Evolutionary conservation across 148 eudicot genomes (phyloP), one percentile per base, ranked within the genome.

Genomic region (Persicaria tinctoria): DNA sequence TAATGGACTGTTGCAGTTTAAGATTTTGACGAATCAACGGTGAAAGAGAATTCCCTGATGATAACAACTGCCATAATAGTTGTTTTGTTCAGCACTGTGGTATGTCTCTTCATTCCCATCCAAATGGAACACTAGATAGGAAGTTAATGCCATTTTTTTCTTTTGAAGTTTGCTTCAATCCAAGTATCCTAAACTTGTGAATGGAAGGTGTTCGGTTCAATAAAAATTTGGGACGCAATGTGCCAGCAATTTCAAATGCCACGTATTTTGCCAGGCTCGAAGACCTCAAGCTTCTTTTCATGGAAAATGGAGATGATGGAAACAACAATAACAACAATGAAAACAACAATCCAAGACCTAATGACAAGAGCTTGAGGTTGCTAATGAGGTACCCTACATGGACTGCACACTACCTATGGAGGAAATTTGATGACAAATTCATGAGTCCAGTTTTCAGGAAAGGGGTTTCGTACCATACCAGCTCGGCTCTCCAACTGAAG

Each of bases 381-480:
- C 81, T 94, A 18, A 84, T 91, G 73, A 80, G 78, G 72, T 46
- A 85, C 23, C 93, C 97, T 0, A 81, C 89, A 54, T 79, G 83
- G 74, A 87, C 89, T 46, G 90, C 82, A 48, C 98, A 95, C 74
- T 81, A 86, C 70, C 80, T 87, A 51, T 95, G 97, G 99, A 90
- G 99, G 64, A 92, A 89, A 83, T 92, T 95, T 73, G 99, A 95
- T 79, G 88, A 95, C 76, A 81, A 76, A 27, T 92, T 95, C 76
- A 92, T 95, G 97, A 89, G 97, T 53, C 99, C 99, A 3, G 91
- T 95, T 75, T 95, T 95, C 72, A 97, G 98, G 75, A 97, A 97
- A 86, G 98, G 56, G 98, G 97, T 17, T 95, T 95, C 46, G 96
- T 89, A 64, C 86, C 96, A 45, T 86, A 84, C 49, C 84, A 89